Evolutionary conservation across 2,329 filamentous ascomycete genomes (phyloP), one percentile per base, ranked within the genome.

Genomic region (Botrytis paeoniae): DNA sequence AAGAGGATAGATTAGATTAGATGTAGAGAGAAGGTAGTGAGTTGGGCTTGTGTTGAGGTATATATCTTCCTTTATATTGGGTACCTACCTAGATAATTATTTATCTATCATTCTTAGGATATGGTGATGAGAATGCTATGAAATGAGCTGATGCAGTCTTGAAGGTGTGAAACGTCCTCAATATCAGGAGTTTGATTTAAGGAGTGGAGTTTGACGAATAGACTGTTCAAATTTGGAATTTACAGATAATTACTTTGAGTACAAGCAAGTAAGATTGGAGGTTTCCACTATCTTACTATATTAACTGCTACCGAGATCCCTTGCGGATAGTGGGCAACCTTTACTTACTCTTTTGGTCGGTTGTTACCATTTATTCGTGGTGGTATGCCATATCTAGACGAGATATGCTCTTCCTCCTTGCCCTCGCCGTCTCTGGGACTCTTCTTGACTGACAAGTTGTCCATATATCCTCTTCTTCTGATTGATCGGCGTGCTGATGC

Each of bases 181-280:
- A 22, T 22, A 8, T 22, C 0, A 0, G 7, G 43, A 22, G 20
- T n/a, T n/a, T 16, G 0, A 14, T 16, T 14, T 54, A 16, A 6
- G 3, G 25, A 7, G 12, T 54, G 25, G 12, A n/a, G 6, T 3
- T 54, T n/a, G 25, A 54, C 25, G 25, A 8, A 54, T n/a, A 10
- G 12, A 54, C 12, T 54, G 14, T 18, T 57, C 6, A 29, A 18
- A 29, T 16, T 18, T 57, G 51, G 16, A 14, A 18, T 29, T 29
- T 18, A 57, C 51, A 18, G n/a, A 57, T 57, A 18, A 18, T 29
- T 57, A 2, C 7, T 18, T 57, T 29, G n/a, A 3, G 51, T 57
- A 18, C 51, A 18, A 9, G n/a, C 8, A 4, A n/a, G 14, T 9
- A 54, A 57, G n/a, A 57, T 57, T 29, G 6, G 51, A 57, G n/a